A percentile compares a stretch with the other conserved stretches of the same genome.
Evolutionary conservation across 2,329 filamentous ascomycete genomes (phyloP).

Genomic region (Alternaria dauci): DNA sequence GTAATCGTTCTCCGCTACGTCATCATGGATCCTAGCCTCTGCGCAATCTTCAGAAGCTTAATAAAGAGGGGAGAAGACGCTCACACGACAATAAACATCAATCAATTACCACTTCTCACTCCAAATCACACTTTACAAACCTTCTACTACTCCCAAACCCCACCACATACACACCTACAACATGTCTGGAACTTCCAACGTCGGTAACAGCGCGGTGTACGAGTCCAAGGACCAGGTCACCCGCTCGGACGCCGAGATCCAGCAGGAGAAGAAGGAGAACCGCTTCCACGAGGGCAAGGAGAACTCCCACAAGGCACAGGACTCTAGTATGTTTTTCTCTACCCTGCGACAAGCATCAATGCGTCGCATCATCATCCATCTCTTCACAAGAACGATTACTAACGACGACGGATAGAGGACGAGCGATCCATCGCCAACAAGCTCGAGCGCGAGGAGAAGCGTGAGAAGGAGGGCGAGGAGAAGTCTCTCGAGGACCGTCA

Average conservation of each 20-base stretch:
- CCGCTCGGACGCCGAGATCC: slow-evolving; percentile 61
- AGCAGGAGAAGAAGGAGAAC: slow-evolving; percentile 62
- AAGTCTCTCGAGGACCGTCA: slow-evolving; percentile 46
- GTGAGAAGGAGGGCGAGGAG: slow-evolving; percentile 53
- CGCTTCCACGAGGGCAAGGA: slow-evolving; percentile 76
- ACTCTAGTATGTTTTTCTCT: slow-evolving; percentile 69
- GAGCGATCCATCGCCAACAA: slow-evolving; percentile 76
- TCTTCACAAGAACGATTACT: slow-evolving; percentile 1
- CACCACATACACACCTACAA: slow-evolving; percentile 28
- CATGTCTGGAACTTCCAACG: slow-evolving; percentile 68
- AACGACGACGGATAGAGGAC: slow-evolving; percentile 64
- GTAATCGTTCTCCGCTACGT: slow-evolving; percentile 32
- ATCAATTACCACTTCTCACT: slow-evolving; percentile 6
- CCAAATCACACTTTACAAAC: neutral
- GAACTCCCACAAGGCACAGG: slow-evolving; percentile 72
- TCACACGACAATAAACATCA: slow-evolving; percentile 2
- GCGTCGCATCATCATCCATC: neutral
- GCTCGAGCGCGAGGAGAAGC: slow-evolving; percentile 68
- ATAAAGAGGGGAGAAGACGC: slow-evolving; percentile 16
- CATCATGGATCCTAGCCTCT: slow-evolving; percentile 27
- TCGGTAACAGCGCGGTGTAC: slow-evolving; percentile 73
- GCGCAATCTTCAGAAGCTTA: slow-evolving; percentile 18
- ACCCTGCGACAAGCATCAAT: neutral
- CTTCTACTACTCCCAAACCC: neutral
- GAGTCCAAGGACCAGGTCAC: slow-evolving; percentile 81